Evolutionary conservation across 2,329 filamentous ascomycete species (phyloP).

Genomic region (Eutypella sp.): DNA sequence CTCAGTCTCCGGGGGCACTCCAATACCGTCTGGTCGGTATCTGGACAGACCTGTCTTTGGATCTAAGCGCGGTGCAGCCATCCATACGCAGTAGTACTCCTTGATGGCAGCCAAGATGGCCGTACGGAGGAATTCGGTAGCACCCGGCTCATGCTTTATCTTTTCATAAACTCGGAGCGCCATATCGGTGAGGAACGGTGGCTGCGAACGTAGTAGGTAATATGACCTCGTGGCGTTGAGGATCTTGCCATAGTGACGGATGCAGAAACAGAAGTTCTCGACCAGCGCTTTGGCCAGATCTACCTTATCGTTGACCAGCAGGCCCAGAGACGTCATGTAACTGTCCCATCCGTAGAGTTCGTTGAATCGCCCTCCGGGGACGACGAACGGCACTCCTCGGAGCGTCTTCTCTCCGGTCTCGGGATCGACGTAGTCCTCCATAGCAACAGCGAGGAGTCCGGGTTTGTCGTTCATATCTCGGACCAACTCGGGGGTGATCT

Average conservation of each 20-base stretch:
- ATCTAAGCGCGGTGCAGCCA: slow-evolving; percentile 70
- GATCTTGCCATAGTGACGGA: slow-evolving; percentile 97
- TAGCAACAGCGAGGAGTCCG: slow-evolving; percentile 82
- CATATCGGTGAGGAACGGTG: slow-evolving; percentile 97
- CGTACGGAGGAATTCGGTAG: slow-evolving; percentile 73
- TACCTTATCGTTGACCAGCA: slow-evolving; percentile 78
- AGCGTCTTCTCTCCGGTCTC: slow-evolving; percentile 66
- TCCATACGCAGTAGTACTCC: slow-evolving; percentile 91
- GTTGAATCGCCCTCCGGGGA: slow-evolving; percentile 95
- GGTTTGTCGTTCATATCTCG: slow-evolving; percentile 81
- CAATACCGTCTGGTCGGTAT: slow-evolving; percentile 77
- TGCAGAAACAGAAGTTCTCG: slow-evolving; percentile 94
- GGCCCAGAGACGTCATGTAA: slow-evolving; percentile 93
- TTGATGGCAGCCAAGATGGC: slow-evolving; percentile 91
- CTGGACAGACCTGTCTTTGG: slow-evolving; percentile 72
- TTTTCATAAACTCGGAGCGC: slow-evolving; percentile 87
- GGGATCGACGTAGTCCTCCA: slow-evolving; percentile 69
- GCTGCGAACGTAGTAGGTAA: slow-evolving; percentile 90
- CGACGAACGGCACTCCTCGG: slow-evolving; percentile 86
- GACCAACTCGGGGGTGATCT: slow-evolving; percentile 76
- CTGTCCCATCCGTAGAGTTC: slow-evolving; percentile 99
- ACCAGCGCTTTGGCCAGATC: slow-evolving; percentile 94
- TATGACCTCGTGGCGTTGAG: slow-evolving; percentile 95
- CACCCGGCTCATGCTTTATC: slow-evolving; percentile 79
- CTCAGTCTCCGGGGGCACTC: slow-evolving; percentile 89